A percentile compares a stretch with the other conserved stretches of the same genome.
These are phyloP conservation scores for Penicillium sp. DNA, from an alignment of 2,329 filamentous ascomycete genomes.

Conservation along the genomic window DNA sequence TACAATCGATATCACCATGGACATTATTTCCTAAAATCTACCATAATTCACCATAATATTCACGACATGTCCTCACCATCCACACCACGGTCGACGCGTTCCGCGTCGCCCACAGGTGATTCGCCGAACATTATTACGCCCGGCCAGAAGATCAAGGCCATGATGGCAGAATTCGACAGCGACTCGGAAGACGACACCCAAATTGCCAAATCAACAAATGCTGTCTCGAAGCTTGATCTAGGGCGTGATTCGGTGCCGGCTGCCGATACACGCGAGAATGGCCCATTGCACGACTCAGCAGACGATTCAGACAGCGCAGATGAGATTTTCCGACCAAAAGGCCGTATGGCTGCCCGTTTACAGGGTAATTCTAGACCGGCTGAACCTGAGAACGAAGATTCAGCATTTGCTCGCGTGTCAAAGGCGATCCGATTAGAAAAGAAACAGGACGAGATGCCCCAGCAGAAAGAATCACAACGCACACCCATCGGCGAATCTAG, in stretches of 20 bases:
- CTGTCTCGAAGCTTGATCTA: slow-evolving; percentile 21
- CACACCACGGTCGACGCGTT: slow-evolving; percentile 37
- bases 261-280: slow-evolving; percentile 1
- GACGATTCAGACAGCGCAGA: slow-evolving; percentile 49
- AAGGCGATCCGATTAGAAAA: slow-evolving; percentile 25
- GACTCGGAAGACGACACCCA: slow-evolving; percentile 50
- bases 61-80: slow-evolving; percentile 33
- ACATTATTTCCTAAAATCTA: neutral
- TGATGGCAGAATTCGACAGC: slow-evolving; percentile 50
- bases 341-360: slow-evolving; percentile 66
- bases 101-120: slow-evolving; percentile 27
- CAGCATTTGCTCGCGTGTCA: slow-evolving; percentile 45
- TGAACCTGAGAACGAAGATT: slow-evolving; percentile 25
- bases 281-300: slow-evolving; percentile 23
- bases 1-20: slow-evolving; percentile 15
- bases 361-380: slow-evolving; percentile 36
- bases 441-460: slow-evolving; percentile 15
- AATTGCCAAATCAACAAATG: slow-evolving; percentile 9
- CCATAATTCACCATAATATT: neutral
- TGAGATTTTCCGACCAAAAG: slow-evolving; percentile 58
- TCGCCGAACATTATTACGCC: slow-evolving; percentile 45
- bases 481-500: slow-evolving; percentile 14
- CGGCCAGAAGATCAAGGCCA: slow-evolving; percentile 50
- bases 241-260: slow-evolving; percentile 7
- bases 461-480: slow-evolving; percentile 11